phyloP scores from a whole-genome alignment of 805 yeast genomes.

The Torulaspora delbrueckii region DNA sequence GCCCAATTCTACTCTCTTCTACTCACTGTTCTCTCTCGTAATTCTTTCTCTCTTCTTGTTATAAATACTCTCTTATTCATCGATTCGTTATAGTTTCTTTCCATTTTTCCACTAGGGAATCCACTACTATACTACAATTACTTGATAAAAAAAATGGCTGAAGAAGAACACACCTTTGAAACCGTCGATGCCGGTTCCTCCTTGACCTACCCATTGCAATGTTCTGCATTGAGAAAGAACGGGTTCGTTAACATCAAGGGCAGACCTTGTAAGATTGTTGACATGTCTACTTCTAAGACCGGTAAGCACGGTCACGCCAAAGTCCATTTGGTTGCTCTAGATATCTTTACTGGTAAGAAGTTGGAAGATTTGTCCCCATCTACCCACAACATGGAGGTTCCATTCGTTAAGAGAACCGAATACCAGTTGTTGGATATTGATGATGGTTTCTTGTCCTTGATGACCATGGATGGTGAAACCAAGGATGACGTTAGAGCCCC shows the following conservation, averaged over 20 bases:
- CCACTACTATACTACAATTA: too few relatives aligned
- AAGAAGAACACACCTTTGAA: constrained; percentile 83
- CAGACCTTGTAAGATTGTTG: constrained; percentile 99
- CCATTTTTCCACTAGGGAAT: not conserved
- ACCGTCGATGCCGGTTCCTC: constrained; percentile 99
- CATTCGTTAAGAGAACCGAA: constrained; percentile 93
- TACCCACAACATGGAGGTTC: constrained; percentile 99
- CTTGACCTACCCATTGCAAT: constrained; percentile 96
- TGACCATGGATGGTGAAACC: constrained; percentile 97
- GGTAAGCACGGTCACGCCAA: constrained; percentile 99
- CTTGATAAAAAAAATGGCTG: constrained; percentile 27
- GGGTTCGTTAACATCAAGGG: constrained; percentile 98
- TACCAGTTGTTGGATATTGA: constrained; percentile 96
- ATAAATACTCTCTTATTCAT: not conserved
- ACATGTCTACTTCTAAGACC: constrained; percentile 99
- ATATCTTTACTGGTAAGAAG: constrained; percentile 98
- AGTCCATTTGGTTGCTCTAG: constrained; percentile 98
- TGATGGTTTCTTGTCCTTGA: constrained; percentile 94
- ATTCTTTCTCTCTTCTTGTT: not conserved
- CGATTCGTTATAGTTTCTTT: not conserved
- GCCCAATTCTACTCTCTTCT: not conserved
- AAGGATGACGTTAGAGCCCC: constrained; percentile 98
- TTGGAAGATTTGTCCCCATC: constrained; percentile 99
- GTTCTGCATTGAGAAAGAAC: constrained; percentile 99
- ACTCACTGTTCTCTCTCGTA: not conserved